Base-by-base conservation (phyloP, 106 monocot genomes). In the Alisma plantagoaquatica region DNA sequence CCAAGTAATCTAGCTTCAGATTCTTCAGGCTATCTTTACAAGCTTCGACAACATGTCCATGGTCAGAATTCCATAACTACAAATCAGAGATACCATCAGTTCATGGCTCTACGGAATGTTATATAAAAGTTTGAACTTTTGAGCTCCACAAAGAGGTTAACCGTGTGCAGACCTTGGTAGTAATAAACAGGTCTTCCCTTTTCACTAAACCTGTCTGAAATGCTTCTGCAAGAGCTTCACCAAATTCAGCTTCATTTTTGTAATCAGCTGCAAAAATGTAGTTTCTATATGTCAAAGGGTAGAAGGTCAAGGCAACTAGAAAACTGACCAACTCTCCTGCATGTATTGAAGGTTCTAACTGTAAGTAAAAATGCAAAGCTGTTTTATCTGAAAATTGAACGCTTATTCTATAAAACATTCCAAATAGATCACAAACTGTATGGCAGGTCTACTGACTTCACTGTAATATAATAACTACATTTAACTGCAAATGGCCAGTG, bases 21-120 rank as follows among this genome's bases (percentile, higher is more conserved):
- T 88, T 88, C 75, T 84, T 96, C 73, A 96, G 59, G 67, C 94
- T 96, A 50, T 84, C 81, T 68, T 96, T 78, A 56, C 94, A 96
- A 9, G 94, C 94, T 55, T 81, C 94, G 17, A 79, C 38, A 23
- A 96, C 94, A 73, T 96, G 94, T 5, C 94, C 81, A 60, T 96
- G 88, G 66, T 96, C 94, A 14, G 94, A 96, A 67, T 84, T 96
- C 88, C 94, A 88, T 12, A 96, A 65, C 94, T 96, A 45, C 49
- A 25, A 4, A 38, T 6, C 35, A 38, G 35, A 38, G 35, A n/a
- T 8, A 31, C 0, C 18, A 20, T 9, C 1, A 27, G 19, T 15
- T 26, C 14, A 51, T 26, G 23, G 4, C 1, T 8, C 10, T 25
- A 51, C 5, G 21, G 2, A 22, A 43, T 4, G 7, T 17, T 32